A percentile compares a stretch with the other conserved stretches of the same genome.
These are phyloP conservation scores for Wickerhamomyces bovis DNA, from an alignment of 805 yeast genomes.

Conservation along the genomic window DNA sequence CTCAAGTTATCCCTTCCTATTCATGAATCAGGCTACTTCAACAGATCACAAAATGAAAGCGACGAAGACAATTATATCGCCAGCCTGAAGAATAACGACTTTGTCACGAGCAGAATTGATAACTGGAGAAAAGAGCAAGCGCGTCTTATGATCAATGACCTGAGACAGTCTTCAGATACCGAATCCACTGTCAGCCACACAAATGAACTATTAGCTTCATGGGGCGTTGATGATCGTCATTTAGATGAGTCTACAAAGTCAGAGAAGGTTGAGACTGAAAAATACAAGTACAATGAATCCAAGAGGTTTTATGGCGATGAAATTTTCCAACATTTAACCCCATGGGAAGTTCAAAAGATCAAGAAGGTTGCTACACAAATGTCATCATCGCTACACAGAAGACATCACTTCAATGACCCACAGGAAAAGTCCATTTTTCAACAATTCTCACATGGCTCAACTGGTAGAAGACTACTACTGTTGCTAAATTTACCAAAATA, in stretches of 20 bases:
- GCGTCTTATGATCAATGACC: conserved; percentile 15
- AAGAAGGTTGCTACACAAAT: conserved; percentile 21
- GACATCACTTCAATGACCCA: neutral
- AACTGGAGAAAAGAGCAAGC: conserved; percentile 26
- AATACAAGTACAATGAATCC: neutral
- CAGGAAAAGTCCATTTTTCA: conserved; percentile 6
- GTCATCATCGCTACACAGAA: conserved; percentile 18
- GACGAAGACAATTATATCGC: conserved; percentile 7
- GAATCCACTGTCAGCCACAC: conserved; percentile 3
- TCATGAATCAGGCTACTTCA: conserved; percentile 13
- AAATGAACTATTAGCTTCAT: conserved; percentile 25
- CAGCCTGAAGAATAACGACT: conserved; percentile 15
- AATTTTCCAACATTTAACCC: conserved; percentile 13
- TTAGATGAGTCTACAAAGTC: neutral
- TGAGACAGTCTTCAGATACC: conserved; percentile 11
- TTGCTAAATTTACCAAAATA: conserved; percentile 15
- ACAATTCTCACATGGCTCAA: conserved; percentile 1
- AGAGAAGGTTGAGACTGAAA: conserved; percentile 1
- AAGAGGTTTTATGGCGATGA: conserved; percentile 26
- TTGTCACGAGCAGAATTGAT: conserved; percentile 21
- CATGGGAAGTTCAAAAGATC: conserved; percentile 21
- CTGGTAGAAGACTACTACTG: conserved; percentile 17
- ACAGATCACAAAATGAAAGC: neutral
- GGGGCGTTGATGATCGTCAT: conserved; percentile 28
- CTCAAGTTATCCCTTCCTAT: conserved; percentile 14